Conservation (phyloP, 2,329 filamentous ascomycete species). For the Alternaria infectoria region DNA sequence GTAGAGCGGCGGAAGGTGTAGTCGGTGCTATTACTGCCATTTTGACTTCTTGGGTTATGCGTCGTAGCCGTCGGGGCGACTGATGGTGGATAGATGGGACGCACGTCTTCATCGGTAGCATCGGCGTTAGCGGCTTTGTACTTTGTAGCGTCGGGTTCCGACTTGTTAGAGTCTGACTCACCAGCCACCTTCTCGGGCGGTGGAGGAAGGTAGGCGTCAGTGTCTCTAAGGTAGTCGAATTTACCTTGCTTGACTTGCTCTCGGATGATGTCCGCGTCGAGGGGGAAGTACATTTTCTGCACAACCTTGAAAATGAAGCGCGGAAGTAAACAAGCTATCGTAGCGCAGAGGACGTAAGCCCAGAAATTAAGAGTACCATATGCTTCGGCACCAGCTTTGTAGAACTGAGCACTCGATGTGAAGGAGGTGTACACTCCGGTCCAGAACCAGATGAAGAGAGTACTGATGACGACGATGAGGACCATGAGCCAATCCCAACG, state of each 20-base stretch:
- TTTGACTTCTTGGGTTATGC: constrained; percentile 82
- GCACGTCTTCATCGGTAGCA: constrained; percentile 78
- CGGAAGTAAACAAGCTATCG: constrained; percentile 83
- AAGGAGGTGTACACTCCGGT: constrained; percentile 83
- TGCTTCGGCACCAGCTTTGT: constrained; percentile 76
- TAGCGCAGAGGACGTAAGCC: constrained; percentile 79
- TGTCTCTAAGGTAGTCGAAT: constrained; percentile 74
- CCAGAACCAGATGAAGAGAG: constrained; percentile 92
- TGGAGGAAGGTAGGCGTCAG: constrained; percentile 58
- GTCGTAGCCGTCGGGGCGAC: constrained; percentile 71
- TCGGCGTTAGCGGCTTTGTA: constrained; percentile 53
- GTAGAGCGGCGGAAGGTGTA: constrained; percentile 66
- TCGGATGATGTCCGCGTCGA: constrained; percentile 92
- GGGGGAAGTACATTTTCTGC: constrained; percentile 93
- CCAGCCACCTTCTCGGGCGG: constrained; percentile 49
- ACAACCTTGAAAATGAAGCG: constrained; percentile 84
- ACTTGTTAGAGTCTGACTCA: constrained; percentile 65
- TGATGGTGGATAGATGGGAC: constrained; percentile 92
- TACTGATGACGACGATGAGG: constrained; percentile 80
- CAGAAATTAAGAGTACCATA: constrained; percentile 87
- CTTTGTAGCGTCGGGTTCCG: constrained; percentile 57
- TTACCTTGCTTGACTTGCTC: constrained; percentile 86
- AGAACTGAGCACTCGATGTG: constrained; percentile 68
- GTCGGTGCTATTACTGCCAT: constrained; percentile 92
- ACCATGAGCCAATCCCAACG: constrained; percentile 98